These are phyloP conservation scores for Kalmanozyma brasiliensis DNA, from an alignment of 1,284 basidiomycete genomes.

Conservation along the genomic window DNA sequence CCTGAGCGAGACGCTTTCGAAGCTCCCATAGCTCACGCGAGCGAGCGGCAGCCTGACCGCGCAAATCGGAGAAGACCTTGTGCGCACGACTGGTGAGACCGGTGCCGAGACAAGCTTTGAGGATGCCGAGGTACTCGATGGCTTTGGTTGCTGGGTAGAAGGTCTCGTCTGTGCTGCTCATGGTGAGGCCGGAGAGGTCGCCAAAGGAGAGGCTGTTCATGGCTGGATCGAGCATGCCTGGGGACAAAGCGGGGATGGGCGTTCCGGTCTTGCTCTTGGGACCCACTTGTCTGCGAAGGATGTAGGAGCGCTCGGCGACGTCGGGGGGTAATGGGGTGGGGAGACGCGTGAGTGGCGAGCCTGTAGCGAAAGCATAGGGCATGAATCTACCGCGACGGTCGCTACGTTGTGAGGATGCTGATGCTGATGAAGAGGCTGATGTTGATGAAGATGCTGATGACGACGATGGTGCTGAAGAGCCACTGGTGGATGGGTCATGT, in stretches of 20 bases:
- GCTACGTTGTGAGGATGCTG: slow-evolving; percentile 19
- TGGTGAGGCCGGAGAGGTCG: slow-evolving; percentile 45
- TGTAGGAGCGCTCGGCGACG: slow-evolving; percentile 31
- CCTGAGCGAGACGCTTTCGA: slow-evolving; percentile 27
- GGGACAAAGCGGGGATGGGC: slow-evolving; percentile 5
- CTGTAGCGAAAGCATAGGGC: slow-evolving; percentile 37
- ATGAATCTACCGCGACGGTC: slow-evolving; percentile 28
- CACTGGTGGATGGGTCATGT: slow-evolving; percentile 9
- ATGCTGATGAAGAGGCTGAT: slow-evolving; percentile 9
- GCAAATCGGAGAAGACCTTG: slow-evolving; percentile 60
- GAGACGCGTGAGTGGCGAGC: slow-evolving; percentile 41
- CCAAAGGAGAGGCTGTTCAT: slow-evolving; percentile 35
- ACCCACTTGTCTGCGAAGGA: slow-evolving; percentile 20
- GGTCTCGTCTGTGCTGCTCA: slow-evolving; percentile 49
- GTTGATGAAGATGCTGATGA: slow-evolving; percentile 5
- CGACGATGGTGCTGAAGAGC: slow-evolving; percentile 8
- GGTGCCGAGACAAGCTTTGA: slow-evolving; percentile 62
- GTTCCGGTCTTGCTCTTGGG: slow-evolving; percentile 22
- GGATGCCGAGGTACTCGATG: slow-evolving; percentile 57
- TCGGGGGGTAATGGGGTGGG: slow-evolving; percentile 50
- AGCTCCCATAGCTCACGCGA: slow-evolving; percentile 46
- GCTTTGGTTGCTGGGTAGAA: slow-evolving; percentile 55
- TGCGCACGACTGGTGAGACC: slow-evolving; percentile 61
- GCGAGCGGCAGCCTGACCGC: slow-evolving; percentile 41
- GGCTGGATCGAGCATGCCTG: slow-evolving; percentile 10